These are phyloP conservation scores for Carex pumila DNA, from an alignment of 176 grass and related monocot genomes.

Conservation along the genomic window DNA sequence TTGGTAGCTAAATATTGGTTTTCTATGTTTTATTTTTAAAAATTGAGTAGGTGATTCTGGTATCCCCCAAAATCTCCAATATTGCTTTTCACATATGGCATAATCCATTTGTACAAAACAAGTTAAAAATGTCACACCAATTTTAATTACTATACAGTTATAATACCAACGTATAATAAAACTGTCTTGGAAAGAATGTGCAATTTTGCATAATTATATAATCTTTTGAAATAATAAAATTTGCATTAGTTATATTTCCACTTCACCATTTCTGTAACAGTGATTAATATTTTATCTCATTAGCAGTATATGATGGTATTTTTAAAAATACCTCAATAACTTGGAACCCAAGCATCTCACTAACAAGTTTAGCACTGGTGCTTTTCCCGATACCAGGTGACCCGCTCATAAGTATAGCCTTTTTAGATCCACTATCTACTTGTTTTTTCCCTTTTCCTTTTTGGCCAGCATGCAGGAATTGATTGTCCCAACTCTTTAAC, in stretches of 20 bases:
- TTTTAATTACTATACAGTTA: background rate
- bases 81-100: background rate
- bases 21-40: background rate
- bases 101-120: background rate
- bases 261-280: background rate
- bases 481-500: constrained; percentile 72
- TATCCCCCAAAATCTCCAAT: background rate
- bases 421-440: constrained; percentile 79
- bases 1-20: background rate
- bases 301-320: background rate
- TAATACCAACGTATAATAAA: background rate
- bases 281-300: background rate
- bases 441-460: constrained; percentile 88
- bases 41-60: background rate
- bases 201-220: background rate
- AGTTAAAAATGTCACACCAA: background rate
- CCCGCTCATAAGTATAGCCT: constrained; percentile 77
- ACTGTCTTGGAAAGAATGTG: background rate
- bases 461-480: constrained; percentile 60
- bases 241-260: background rate
- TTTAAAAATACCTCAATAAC: constrained; percentile 63
- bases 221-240: background rate
- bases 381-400: constrained; percentile 96
- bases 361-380: constrained; percentile 87
- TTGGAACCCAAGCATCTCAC: constrained; percentile 94